Conservation (phyloP, 2,329 filamentous ascomycete genomes). For the Tolypocladium ovalisporum region DNA sequence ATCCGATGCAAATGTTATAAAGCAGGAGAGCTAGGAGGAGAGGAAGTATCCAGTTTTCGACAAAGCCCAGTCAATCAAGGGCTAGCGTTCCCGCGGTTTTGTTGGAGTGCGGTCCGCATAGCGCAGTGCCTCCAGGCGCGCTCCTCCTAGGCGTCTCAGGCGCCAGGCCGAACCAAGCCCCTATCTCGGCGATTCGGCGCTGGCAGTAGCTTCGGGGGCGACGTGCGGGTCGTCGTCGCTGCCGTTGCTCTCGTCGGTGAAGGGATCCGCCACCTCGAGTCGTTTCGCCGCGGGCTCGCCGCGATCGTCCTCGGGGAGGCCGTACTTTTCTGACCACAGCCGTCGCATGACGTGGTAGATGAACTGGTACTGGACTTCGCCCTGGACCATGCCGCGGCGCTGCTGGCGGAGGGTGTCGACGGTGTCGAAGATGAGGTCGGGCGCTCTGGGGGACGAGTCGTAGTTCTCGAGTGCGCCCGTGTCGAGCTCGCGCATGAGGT, state of each 20-base stretch:
- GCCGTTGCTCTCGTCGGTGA: constrained; percentile 15
- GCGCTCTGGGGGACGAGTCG: constrained; percentile 18
- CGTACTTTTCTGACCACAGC: constrained; percentile 58
- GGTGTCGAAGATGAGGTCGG: constrained; percentile 64
- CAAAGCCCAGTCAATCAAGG: background rate
- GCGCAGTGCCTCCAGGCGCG: background rate
- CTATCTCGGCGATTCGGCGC: constrained; percentile 1
- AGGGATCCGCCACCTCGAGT: constrained; percentile 38
- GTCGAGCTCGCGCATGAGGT: constrained; percentile 72
- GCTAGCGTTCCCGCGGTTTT: background rate
- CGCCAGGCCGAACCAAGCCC: background rate
- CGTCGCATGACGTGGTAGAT: constrained; percentile 79
- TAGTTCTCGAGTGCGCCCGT: constrained; percentile 53
- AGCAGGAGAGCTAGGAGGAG: background rate
- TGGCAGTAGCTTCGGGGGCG: constrained; percentile 4
- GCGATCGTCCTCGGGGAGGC: constrained; percentile 18
- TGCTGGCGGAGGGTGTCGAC: constrained; percentile 78
- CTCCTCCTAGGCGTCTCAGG: background rate
- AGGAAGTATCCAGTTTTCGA: background rate
- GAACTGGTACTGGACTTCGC: constrained; percentile 72
- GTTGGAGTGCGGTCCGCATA: background rate
- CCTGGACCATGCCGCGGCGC: constrained; percentile 91
- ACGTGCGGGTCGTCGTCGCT: constrained; percentile 8
- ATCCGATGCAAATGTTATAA: background rate
- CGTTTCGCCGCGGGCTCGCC: constrained; percentile 41